Base-by-base conservation (phyloP, 1,284 basidiomycete genomes). In the Pterulicium gracile region DNA sequence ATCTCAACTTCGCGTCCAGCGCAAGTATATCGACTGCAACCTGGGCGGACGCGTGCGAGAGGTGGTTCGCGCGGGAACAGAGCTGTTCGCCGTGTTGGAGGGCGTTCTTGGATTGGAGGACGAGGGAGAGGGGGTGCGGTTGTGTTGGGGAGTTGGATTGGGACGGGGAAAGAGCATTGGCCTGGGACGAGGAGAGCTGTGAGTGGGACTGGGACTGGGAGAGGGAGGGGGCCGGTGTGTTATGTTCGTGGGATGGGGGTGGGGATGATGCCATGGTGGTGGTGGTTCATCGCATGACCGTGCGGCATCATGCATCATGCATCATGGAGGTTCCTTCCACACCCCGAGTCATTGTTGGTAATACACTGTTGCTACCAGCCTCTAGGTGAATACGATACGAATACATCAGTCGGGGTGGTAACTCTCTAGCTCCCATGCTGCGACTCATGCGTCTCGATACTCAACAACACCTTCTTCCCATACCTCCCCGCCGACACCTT, bases 31-130 rank as follows among this genome's bases (percentile, higher is more conserved):
- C 82, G 13, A 86, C 66, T 0, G 77, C 73, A 35, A 67, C 66
- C 52, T 77, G 74, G 0, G 81, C 74, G 2, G 86, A 84, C 39
- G 70, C 62, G 52, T 75, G 73, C 15, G 81, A 75, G 19, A 80
- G 61, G 1, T 62, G 55, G 53, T 81, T 76, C 0, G 85, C 82
- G 20, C 67, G 69, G 1, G 72, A 73, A 53, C 86, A 88, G 3
- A 88, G 69, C 44, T 79, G 73, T 61, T 88, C 73, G 1, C 85
- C 85, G 45, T 80, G 75, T 53, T 84, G 78, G 3, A 88, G 69
- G 0, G 83, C 86, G 54, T 83, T 84, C 70, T 87, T 83, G 0
- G 86, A 87, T 54, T 85, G 79, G 1, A 82, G 61, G 4, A 85
- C 81, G 5, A 88, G 73, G n/a, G 82, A 77, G 27, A 83, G 73